Percentiles rank a stretch among this genome's conserved stretches.
Evolutionary conservation across 495 filamentous ascomycete species (phyloP).

Genomic region (Sporormia fimetaria): DNA sequence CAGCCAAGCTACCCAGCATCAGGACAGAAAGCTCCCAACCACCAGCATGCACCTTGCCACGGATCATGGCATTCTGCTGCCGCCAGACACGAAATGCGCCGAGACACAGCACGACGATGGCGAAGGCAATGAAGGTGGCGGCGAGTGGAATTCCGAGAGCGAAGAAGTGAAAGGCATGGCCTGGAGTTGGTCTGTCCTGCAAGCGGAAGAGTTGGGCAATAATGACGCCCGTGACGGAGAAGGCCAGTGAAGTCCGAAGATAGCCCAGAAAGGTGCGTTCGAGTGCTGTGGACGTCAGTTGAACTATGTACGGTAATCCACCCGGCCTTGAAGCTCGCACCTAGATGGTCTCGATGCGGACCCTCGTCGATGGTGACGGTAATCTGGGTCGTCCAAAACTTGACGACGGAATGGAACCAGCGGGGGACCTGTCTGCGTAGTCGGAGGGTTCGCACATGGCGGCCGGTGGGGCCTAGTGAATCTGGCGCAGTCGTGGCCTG

Average conservation of each 20-base stretch:
- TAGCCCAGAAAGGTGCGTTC: slow-evolving; percentile 73
- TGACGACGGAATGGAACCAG: slow-evolving; percentile 30
- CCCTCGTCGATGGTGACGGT: slow-evolving; percentile 36
- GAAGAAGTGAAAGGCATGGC: slow-evolving; percentile 45
- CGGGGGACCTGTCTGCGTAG: slow-evolving; percentile 19
- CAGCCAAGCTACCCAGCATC: slow-evolving; percentile 38
- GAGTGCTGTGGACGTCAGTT: slow-evolving; percentile 49
- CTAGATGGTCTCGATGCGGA: slow-evolving; percentile 42
- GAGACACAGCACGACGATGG: slow-evolving; percentile 45
- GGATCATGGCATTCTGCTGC: slow-evolving; percentile 54
- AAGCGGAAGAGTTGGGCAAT: slow-evolving; percentile 62
- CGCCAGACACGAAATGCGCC: slow-evolving; percentile 59
- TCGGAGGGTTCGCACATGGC: slow-evolving; percentile 12
- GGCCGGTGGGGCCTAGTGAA: slow-evolving; percentile 3
- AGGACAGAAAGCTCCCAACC: slow-evolving; percentile 58
- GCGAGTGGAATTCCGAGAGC: slow-evolving; percentile 56
- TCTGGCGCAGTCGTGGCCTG: slow-evolving; percentile 11
- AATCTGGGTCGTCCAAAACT: slow-evolving; percentile 39
- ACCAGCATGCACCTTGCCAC: slow-evolving; percentile 53
- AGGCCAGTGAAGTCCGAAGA: slow-evolving; percentile 56
- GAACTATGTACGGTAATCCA: slow-evolving; percentile 1
- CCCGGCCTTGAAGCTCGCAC: slow-evolving; percentile 29
- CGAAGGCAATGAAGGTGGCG: slow-evolving; percentile 44
- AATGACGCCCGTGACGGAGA: slow-evolving; percentile 56
- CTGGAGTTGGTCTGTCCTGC: slow-evolving; percentile 38